Conservation (phyloP, 805 yeast genomes). For the Ogataea angusta region DNA sequence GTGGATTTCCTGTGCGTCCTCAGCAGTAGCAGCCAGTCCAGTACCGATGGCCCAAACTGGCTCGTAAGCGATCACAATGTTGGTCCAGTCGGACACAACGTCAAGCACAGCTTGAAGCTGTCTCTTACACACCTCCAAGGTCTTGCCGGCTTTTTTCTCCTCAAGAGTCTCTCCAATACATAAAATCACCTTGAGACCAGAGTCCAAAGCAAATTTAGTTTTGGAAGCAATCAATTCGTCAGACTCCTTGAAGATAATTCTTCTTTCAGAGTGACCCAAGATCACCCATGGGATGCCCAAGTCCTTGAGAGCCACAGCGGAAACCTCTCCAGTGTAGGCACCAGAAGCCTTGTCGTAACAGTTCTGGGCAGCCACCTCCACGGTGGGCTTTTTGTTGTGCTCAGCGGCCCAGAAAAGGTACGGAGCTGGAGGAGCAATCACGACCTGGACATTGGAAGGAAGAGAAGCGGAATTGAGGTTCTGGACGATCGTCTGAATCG, state of each 20-base stretch:
- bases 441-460: conserved; percentile 83
- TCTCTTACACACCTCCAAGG: conserved; percentile 81
- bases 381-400: conserved; percentile 64
- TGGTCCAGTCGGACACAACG: conserved; percentile 79
- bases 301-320: conserved; percentile 85
- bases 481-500: conserved; percentile 79
- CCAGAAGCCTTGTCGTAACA: conserved; percentile 84
- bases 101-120: conserved; percentile 88
- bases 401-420: conserved; percentile 77
- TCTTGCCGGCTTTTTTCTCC: conserved; percentile 86
- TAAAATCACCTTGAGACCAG: conserved; percentile 85
- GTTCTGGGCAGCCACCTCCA: conserved; percentile 88
- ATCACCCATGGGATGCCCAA: conserved; percentile 92
- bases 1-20: conserved; percentile 96
- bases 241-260: conserved; percentile 85
- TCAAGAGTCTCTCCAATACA: conserved; percentile 98
- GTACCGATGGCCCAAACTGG: conserved; percentile 99
- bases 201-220: conserved; percentile 89
- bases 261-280: conserved; percentile 98
- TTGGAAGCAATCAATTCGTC: conserved; percentile 91
- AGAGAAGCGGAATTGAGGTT: conserved; percentile 76
- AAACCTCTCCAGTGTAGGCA: conserved; percentile 97
- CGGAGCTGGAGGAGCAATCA: conserved; percentile 93
- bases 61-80: conserved; percentile 95
- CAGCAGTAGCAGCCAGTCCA: conserved; percentile 98